Evolutionary conservation across 305 asterid species (phyloP), one percentile per base, ranked within the genome.

Genomic region (Fraxinus xanthoxyloides): DNA sequence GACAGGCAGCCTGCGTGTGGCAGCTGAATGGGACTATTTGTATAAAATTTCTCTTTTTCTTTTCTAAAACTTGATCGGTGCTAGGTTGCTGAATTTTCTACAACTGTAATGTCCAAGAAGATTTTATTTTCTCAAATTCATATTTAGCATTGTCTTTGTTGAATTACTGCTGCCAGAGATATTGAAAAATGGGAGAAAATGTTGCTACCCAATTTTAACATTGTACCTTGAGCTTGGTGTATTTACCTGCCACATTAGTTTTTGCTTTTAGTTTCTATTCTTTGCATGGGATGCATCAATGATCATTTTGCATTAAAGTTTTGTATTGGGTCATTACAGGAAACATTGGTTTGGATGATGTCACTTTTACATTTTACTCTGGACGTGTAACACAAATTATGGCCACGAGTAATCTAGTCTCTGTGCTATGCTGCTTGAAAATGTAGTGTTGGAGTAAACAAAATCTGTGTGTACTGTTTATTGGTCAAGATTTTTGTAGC

Each of bases 1-100:
- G 36, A 73, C 76, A 73, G n/a, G 48, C 38, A 70, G 76, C 17
- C 61, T 80, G 59, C 48, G 26, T 63, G 82, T 13, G 72, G 28
- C 40, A 35, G 78, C 76, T 5, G 30, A 67, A 54, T 75, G 28
- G 4, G 43, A 77, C 38, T 67, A 36, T 30, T 72, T 35, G 78
- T 34, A 21, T 43, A 19, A 67, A 51, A 77, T 34, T 5, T 46
- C 77, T 9, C 8, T 24, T 61, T 74, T 32, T 73, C 10, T 61
- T 67, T 26, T 10, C 48, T 26, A 74, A 76, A 75, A 67, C 7
- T 65, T 46, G 34, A 69, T 63, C 72, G 32, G 17, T 32, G 26
- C 30, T 24, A 23, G 19, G 19, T 75, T 82, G 72, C 48, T 73
- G 56, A 32, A 24, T 76, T 12, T 30, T 67, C 74, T 28, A 13